phyloP scores from a whole-genome alignment of 257 asterid genomes.

The Primulina tabacum region DNA sequence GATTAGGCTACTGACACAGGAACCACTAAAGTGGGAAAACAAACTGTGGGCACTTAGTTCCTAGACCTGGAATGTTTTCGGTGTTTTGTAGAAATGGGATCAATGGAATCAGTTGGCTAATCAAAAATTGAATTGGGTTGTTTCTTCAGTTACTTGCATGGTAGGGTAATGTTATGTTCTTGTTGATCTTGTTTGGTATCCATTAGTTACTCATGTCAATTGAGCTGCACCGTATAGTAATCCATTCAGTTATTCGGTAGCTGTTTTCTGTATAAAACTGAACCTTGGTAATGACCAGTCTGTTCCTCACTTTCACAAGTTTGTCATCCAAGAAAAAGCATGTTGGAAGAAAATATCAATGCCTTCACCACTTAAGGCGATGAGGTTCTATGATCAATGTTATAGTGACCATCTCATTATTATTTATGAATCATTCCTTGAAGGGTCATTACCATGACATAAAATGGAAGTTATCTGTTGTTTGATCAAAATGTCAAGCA shows the following conservation, averaged over 20 bases:
- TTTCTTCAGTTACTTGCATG: neutral
- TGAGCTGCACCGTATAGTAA: neutral
- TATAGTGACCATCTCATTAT: neutral
- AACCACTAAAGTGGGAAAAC: neutral
- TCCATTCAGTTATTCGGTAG: neutral
- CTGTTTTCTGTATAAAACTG: neutral
- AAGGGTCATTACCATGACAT: neutral
- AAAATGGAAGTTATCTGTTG: neutral
- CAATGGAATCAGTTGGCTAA: neutral
- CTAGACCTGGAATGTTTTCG: neutral
- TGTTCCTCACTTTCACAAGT: neutral
- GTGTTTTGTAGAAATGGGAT: neutral
- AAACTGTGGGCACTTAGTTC: neutral
- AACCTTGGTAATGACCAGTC: neutral
- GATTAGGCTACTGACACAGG: neutral
- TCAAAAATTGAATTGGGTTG: neutral
- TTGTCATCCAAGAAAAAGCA: neutral
- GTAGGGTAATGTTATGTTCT: neutral
- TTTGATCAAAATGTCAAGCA: neutral
- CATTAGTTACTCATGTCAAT: neutral
- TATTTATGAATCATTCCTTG: constrained; percentile 5
- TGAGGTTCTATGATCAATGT: neutral
- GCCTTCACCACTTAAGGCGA: neutral
- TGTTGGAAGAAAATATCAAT: neutral
- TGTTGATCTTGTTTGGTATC: neutral